phyloP scores from a whole-genome alignment of 306 rosid species.

The Luffa acutangula region DNA sequence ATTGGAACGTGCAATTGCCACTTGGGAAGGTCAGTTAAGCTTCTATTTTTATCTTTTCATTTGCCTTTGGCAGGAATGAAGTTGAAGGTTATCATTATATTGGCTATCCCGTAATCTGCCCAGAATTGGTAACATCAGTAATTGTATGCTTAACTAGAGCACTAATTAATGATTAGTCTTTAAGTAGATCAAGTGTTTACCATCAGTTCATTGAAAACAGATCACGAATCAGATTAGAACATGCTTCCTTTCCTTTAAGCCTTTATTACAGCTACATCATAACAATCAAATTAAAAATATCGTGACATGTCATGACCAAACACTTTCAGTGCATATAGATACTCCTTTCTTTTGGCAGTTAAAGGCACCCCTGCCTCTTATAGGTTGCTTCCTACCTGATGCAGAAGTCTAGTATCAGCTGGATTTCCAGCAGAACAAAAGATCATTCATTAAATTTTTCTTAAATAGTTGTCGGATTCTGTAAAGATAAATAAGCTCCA shows the following conservation, averaged over 20 bases:
- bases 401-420: neutral
- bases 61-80: constrained; percentile 1
- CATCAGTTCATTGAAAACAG: neutral
- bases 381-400: neutral
- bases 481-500: neutral
- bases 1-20: constrained; percentile 85
- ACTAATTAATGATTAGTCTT: neutral
- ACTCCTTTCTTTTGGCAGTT: neutral
- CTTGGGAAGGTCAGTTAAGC: constrained; percentile 81
- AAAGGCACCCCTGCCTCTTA: neutral
- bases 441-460: neutral
- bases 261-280: neutral
- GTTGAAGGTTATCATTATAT: neutral
- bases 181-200: neutral
- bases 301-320: neutral
- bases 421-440: neutral
- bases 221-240: neutral
- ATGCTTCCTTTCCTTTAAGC: neutral
- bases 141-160: neutral
- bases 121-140: neutral
- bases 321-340: neutral
- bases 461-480: neutral
- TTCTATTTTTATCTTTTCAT: neutral
- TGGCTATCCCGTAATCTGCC: neutral
- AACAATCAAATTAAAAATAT: neutral